Evolutionary conservation across 164 flowering plant species (phyloP).

Genomic region (Aristolochia contorta): DNA sequence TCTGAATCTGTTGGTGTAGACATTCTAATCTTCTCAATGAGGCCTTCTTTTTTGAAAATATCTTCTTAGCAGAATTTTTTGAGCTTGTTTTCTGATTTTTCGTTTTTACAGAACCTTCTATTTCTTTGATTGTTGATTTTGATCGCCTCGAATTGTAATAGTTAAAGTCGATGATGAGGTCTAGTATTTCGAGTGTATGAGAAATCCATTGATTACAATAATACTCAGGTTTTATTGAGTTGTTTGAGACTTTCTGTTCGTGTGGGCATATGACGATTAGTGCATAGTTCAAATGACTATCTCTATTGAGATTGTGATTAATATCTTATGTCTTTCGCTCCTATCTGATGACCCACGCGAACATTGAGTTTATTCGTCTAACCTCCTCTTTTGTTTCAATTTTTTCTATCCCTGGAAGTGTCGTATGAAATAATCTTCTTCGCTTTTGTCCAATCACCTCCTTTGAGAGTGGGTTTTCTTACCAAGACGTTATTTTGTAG

Average conservation of each 20-base stretch:
- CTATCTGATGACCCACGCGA: constrained; percentile 13
- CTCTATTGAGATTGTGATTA: constrained; percentile 11
- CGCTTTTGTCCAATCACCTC: too few relatives aligned
- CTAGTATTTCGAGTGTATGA: background rate
- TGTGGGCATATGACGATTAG: constrained; percentile 10
- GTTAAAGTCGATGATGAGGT: constrained; percentile 2
- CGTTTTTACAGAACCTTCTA: background rate
- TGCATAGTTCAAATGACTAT: constrained; percentile 18
- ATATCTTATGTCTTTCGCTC: constrained; percentile 12
- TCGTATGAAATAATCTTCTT: too few relatives aligned
- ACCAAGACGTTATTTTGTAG: too few relatives aligned
- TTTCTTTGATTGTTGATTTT: background rate
- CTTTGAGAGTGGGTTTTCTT: too few relatives aligned
- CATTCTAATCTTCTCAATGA: constrained; percentile 17
- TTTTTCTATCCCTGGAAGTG: too few relatives aligned
- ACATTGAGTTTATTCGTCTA: background rate
- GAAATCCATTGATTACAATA: constrained; percentile 2
- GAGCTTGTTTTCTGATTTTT: background rate
- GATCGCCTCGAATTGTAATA: background rate
- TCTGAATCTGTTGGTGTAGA: constrained; percentile 11
- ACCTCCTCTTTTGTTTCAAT: too few relatives aligned
- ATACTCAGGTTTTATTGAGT: constrained; percentile 7
- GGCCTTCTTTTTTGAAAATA: constrained; percentile 1
- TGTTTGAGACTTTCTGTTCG: background rate
- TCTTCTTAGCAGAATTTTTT: background rate